Evolutionary conservation across 192 early-diverging fungal genomes (phyloP).

Genomic region (Umbelopsis sp.): DNA sequence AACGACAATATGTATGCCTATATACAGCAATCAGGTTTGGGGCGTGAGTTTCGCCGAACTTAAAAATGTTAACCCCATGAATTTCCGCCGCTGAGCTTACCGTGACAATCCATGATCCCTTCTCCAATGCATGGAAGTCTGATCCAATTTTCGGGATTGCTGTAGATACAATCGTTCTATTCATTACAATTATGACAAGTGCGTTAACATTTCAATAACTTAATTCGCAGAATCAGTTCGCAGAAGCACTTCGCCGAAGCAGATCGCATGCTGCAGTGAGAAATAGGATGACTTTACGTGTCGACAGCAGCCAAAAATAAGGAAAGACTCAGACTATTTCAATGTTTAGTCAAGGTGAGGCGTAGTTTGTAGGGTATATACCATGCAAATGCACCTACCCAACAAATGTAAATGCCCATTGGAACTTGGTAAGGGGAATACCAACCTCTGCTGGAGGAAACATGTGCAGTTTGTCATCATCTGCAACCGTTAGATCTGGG

Average conservation of each 20-base stretch:
- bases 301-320: constrained; percentile 41
- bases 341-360: no score
- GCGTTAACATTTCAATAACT: neutral
- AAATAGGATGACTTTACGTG: constrained; percentile 27
- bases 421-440: neutral
- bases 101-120: constrained; percentile 81
- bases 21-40: neutral
- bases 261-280: no score
- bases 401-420: constrained; percentile 27
- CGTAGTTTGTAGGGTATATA: no score
- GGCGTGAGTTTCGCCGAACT: neutral
- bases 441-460: neutral
- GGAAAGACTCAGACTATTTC: constrained; percentile 22
- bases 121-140: constrained; percentile 67
- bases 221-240: no score
- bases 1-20: constrained; percentile 62
- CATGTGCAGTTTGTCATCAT: neutral
- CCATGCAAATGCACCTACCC: neutral
- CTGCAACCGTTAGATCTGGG: neutral
- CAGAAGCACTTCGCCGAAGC: no score
- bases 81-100: constrained; percentile 21
- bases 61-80: neutral
- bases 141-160: constrained; percentile 73
- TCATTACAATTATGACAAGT: neutral
- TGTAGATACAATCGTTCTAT: constrained; percentile 79